phyloP scores from a whole-genome alignment of 176 grass and related monocot genomes.

The Zoysia japonica region DNA sequence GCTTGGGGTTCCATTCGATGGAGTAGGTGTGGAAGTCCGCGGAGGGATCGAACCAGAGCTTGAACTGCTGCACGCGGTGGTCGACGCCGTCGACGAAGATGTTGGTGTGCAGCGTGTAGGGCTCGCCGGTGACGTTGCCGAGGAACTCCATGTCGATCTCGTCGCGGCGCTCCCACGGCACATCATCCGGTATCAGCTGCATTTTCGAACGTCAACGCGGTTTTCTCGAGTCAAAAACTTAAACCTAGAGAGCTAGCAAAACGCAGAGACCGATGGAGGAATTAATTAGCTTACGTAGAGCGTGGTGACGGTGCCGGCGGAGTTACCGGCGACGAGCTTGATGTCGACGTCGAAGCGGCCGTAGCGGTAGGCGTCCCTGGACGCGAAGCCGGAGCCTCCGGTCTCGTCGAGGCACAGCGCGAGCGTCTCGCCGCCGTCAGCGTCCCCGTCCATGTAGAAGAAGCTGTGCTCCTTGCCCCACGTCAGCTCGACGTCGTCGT shows the following conservation, averaged over 20 bases:
- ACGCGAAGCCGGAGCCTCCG: conserved; percentile 60
- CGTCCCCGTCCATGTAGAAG: conserved; percentile 29
- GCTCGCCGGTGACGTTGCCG: conserved; percentile 64
- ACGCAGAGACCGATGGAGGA: too few relatives aligned
- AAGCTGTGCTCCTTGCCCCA: conserved; percentile 49
- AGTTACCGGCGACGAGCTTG: conserved; percentile 62
- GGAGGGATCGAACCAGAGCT: conserved; percentile 79
- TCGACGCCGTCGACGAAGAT: conserved; percentile 58
- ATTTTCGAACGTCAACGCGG: background rate
- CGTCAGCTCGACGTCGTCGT: conserved; percentile 23
- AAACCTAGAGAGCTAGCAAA: too few relatives aligned
- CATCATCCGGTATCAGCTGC: conserved; percentile 46
- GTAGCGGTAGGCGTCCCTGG: conserved; percentile 55
- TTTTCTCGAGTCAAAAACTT: too few relatives aligned
- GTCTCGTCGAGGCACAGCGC: conserved; percentile 42
- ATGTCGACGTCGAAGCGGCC: conserved; percentile 66
- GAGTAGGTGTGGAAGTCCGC: conserved; percentile 74
- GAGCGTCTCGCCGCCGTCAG: conserved; percentile 12
- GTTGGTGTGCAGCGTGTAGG: conserved; percentile 76
- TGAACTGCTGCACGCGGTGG: conserved; percentile 59
- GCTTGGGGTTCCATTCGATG: conserved; percentile 64
- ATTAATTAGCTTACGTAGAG: conserved; percentile 51
- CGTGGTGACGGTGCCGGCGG: conserved; percentile 79
- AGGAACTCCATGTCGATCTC: conserved; percentile 86
- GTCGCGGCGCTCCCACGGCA: conserved; percentile 49